A percentile compares a stretch with the other conserved stretches of the same genome.
These are phyloP conservation scores for Hymenoscyphus fraxineus DNA, from an alignment of 2,329 filamentous ascomycete species.

Conservation along the genomic window DNA sequence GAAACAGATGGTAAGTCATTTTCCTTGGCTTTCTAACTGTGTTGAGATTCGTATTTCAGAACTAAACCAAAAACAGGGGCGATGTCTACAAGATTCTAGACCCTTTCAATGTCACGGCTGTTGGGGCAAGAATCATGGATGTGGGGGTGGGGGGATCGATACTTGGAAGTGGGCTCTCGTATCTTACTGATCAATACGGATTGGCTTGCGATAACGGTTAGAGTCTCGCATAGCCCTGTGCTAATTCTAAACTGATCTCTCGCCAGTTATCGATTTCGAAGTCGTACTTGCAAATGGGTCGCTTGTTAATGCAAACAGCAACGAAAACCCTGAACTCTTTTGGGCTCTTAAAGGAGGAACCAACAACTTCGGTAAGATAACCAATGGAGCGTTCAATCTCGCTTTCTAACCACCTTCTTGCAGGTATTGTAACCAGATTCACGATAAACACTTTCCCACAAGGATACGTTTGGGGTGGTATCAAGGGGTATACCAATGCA, in stretches of 20 bases:
- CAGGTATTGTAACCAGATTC: slow-evolving; percentile 37
- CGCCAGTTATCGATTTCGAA: not conserved
- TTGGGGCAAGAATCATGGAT: slow-evolving; percentile 23
- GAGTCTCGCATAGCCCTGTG: too few relatives aligned
- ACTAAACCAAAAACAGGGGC: slow-evolving; percentile 42
- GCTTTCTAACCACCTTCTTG: not conserved
- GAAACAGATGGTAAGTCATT: slow-evolving; percentile 30
- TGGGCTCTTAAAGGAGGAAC: slow-evolving; percentile 4
- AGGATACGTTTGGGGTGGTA: slow-evolving; percentile 38
- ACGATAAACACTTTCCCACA: slow-evolving; percentile 30
- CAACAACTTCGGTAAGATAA: slow-evolving; percentile 2
- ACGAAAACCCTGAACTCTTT: slow-evolving; percentile 1
- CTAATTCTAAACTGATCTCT: not conserved
- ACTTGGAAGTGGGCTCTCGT: slow-evolving; percentile 19
- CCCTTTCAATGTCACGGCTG: slow-evolving; percentile 3
- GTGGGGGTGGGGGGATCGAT: slow-evolving; percentile 41
- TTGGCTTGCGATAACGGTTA: slow-evolving; percentile 1
- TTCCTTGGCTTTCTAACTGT: slow-evolving; percentile 11
- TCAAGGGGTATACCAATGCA: slow-evolving; percentile 33
- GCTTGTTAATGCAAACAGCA: slow-evolving; percentile 1
- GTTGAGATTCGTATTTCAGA: slow-evolving; percentile 23
- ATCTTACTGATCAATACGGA: not conserved
- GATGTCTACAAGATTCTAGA: slow-evolving; percentile 34
- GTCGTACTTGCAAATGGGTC: not conserved
- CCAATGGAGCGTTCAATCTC: not conserved